Evolutionary conservation across 768 basidiomycete genomes (phyloP).

Genomic region (Strobilomyces echinocephalus): DNA sequence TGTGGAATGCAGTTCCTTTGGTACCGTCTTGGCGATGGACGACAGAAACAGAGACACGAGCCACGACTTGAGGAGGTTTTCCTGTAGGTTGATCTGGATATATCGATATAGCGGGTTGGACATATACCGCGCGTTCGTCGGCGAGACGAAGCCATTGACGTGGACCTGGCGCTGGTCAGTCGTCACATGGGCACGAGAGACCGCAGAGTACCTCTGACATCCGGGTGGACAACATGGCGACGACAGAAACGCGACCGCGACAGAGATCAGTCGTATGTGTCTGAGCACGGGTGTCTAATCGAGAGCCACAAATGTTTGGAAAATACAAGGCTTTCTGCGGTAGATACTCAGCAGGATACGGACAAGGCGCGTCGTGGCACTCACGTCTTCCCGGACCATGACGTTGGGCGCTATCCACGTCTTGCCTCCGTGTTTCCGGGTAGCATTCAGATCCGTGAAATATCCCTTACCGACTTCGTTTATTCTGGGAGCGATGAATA

Average conservation of each 20-base stretch:
- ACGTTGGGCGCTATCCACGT: slow-evolving; percentile 90
- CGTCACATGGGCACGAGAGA: neutral
- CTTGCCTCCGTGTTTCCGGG: slow-evolving; percentile 82
- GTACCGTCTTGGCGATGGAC: slow-evolving; percentile 63
- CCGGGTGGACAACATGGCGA: slow-evolving; percentile 79
- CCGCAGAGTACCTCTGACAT: slow-evolving; percentile 69
- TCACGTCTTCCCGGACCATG: slow-evolving; percentile 84
- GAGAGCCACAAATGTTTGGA: slow-evolving; percentile 76
- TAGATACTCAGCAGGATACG: neutral
- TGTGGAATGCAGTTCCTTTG: slow-evolving; percentile 56
- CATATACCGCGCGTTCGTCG: slow-evolving; percentile 49
- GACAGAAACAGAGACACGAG: slow-evolving; percentile 82
- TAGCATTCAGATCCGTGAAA: slow-evolving; percentile 81
- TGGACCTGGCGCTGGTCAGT: slow-evolving; percentile 54
- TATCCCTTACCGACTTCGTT: slow-evolving; percentile 75
- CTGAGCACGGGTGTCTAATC: slow-evolving; percentile 48
- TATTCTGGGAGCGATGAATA: slow-evolving; percentile 36
- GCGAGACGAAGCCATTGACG: slow-evolving; percentile 61
- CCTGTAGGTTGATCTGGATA: slow-evolving; percentile 88
- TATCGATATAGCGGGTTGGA: slow-evolving; percentile 63
- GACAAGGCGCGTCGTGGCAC: slow-evolving; percentile 26
- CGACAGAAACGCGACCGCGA: slow-evolving; percentile 68
- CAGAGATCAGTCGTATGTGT: slow-evolving; percentile 78
- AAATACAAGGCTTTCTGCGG: slow-evolving; percentile 85
- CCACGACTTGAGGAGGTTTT: slow-evolving; percentile 88